Conservation (phyloP, 208 protist genomes). For the Acanthamoeba castellanii region DNA sequence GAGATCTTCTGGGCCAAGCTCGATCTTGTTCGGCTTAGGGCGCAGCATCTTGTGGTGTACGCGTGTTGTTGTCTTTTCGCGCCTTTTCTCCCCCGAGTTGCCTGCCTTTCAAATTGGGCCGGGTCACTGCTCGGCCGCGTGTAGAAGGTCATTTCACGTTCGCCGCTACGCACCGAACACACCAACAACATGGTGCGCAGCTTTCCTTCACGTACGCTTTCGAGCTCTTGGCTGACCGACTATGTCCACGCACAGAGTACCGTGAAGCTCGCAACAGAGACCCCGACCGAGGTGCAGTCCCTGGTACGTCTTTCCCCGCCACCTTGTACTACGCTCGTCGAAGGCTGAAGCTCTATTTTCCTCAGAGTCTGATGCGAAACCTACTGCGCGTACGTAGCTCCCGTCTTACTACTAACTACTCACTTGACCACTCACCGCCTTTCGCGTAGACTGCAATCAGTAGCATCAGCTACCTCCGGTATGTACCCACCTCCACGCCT, state of each 20-base stretch:
- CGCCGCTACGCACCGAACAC: background rate
- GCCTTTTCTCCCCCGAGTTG: background rate
- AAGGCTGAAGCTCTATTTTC: background rate
- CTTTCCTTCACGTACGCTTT: too few relatives aligned
- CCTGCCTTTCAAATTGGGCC: background rate
- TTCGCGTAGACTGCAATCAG: constrained; percentile 54
- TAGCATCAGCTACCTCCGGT: constrained; percentile 66
- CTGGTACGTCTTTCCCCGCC: constrained; percentile 13
- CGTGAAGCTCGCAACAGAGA: background rate
- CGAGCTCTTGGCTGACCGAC: background rate
- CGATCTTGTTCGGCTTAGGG: background rate
- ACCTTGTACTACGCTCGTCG: background rate
- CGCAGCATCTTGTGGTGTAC: background rate
- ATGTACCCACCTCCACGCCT: background rate
- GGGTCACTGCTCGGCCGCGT: background rate
- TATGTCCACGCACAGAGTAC: background rate
- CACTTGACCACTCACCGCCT: background rate
- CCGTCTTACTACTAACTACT: background rate
- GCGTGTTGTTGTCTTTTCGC: background rate
- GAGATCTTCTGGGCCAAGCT: constrained; percentile 40
- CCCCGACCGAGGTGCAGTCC: constrained; percentile 55
- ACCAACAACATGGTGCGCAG: background rate
- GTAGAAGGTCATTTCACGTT: background rate
- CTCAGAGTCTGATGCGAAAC: constrained; percentile 65
- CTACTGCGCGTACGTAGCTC: constrained; percentile 23